Evolutionary conservation across 495 filamentous ascomycete species (phyloP).

Genomic region (Penicillium macrosclerotiorum): DNA sequence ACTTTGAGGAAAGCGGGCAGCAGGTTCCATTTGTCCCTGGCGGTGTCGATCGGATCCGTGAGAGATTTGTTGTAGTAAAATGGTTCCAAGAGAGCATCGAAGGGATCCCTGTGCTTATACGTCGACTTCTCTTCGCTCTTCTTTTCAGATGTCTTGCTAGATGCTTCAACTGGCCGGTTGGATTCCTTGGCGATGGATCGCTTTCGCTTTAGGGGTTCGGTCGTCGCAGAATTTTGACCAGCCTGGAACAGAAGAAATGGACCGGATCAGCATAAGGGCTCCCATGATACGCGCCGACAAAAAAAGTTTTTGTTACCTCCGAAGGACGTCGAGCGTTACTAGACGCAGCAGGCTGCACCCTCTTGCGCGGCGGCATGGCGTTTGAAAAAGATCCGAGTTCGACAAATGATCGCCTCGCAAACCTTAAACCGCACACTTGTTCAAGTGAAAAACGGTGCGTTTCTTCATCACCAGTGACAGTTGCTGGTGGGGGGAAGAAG

Average conservation of each 20-base stretch:
- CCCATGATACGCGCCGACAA: neutral
- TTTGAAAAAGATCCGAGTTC: conserved; percentile 3
- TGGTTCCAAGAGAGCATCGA: conserved; percentile 86
- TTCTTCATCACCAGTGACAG: conserved; percentile 4
- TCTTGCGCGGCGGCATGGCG: conserved; percentile 33
- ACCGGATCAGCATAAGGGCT: conserved; percentile 3
- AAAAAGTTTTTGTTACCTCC: conserved; percentile 36
- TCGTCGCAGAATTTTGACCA: conserved; percentile 2
- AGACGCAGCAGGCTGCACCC: conserved; percentile 27
- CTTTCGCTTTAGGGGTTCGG: conserved; percentile 13
- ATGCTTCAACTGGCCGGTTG: conserved; percentile 6
- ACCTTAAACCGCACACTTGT: conserved; percentile 13
- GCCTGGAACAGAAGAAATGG: neutral
- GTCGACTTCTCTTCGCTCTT: conserved; percentile 12
- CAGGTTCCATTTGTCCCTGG: conserved; percentile 91
- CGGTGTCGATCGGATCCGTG: conserved; percentile 92
- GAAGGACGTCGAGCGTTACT: conserved; percentile 21
- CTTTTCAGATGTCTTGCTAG: neutral
- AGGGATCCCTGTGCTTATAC: conserved; percentile 49
- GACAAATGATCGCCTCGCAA: neutral
- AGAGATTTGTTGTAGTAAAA: conserved; percentile 95
- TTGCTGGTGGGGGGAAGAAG: conserved; percentile 21
- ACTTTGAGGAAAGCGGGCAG: conserved; percentile 95
- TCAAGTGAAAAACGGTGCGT: neutral
- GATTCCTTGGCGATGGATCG: conserved; percentile 17